These are phyloP conservation scores for Malus hybrid DNA, from an alignment of 331 rosid species.

Conservation along the genomic window DNA sequence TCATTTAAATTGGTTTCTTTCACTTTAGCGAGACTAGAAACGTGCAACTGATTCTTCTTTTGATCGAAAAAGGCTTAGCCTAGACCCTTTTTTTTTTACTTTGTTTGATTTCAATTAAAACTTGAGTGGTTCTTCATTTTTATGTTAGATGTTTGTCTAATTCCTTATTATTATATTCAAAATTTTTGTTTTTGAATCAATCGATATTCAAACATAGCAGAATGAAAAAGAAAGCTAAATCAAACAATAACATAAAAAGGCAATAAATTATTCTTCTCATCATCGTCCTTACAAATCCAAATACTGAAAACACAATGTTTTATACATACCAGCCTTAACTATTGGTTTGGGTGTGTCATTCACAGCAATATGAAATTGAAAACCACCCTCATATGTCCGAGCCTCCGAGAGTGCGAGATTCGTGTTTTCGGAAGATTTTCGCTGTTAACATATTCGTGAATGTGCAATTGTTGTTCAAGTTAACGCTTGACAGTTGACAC, in stretches of 20 bases:
- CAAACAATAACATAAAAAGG: too few species aligned
- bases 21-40: not conserved
- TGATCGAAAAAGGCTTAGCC: rapidly evolving
- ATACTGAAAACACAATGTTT: too few species aligned
- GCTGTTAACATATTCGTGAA: not conserved
- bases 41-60: not conserved
- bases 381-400: not conserved
- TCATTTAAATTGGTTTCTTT: too few species aligned
- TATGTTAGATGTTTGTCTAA: too few species aligned
- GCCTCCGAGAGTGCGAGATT: not conserved
- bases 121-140: not conserved
- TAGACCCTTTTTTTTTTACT: rapidly evolving
- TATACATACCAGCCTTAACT: not conserved
- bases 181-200: too few species aligned
- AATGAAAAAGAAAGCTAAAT: too few species aligned
- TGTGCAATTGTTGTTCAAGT: not conserved
- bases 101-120: not conserved
- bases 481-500: not conserved
- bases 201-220: rapidly evolving
- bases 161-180: too few species aligned
- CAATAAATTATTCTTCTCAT: too few species aligned
- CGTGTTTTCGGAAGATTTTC: not conserved
- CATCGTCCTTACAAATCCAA: too few species aligned
- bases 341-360: not conserved
- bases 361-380: not conserved